Evolutionary conservation across 164 flowering plant genomes (phyloP).

Genomic region (Chimonanthus praecox): DNA sequence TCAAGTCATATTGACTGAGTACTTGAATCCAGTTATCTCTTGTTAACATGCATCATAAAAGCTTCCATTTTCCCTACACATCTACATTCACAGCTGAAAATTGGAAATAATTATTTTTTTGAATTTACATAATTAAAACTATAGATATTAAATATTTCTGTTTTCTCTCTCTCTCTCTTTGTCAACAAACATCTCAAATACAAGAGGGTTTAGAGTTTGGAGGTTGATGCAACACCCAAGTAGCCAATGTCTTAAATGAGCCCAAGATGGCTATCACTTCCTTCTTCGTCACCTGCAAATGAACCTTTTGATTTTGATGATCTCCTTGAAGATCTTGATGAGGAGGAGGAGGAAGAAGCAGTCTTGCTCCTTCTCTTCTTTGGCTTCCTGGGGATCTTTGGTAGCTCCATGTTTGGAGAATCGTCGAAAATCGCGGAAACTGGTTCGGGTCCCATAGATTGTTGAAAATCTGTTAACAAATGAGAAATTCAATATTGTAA

Average conservation of each 20-base stretch:
- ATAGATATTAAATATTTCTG: no score
- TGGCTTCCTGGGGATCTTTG: constrained; percentile 18
- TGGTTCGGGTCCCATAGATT: constrained; percentile 18
- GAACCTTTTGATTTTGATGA: constrained; percentile 16
- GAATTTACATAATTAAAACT: background rate
- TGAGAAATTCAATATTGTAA: background rate
- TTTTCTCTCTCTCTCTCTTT: background rate
- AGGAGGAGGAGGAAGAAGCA: constrained; percentile 9
- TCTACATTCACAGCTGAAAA: background rate
- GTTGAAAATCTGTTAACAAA: constrained; percentile 26
- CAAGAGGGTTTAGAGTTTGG: background rate
- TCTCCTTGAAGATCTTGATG: constrained; percentile 3
- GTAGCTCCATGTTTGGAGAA: constrained; percentile 12
- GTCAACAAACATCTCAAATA: background rate
- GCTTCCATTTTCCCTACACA: background rate
- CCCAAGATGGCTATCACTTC: constrained; percentile 5
- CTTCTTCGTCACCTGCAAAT: constrained; percentile 5
- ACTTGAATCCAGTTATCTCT: no score
- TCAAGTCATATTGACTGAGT: no score
- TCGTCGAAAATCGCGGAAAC: constrained; percentile 17
- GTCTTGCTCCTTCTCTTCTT: constrained; percentile 22
- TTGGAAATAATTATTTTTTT: no score
- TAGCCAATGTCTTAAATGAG: background rate
- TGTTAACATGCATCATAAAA: no score
- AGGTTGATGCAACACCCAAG: background rate